phyloP scores from a whole-genome alignment of 176 grass and related monocot species.

The Cenchrus fungigraminus region DNA sequence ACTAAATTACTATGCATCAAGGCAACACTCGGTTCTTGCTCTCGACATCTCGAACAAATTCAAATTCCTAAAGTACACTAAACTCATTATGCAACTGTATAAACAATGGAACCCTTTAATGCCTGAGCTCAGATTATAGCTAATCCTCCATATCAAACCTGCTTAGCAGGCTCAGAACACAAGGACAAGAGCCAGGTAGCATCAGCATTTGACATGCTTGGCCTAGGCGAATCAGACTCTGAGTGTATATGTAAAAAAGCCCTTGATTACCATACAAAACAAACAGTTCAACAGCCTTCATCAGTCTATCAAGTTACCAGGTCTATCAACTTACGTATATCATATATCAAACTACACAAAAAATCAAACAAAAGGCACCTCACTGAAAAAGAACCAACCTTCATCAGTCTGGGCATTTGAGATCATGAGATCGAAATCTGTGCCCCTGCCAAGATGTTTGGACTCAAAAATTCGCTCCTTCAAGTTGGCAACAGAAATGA shows the following conservation, averaged over 20 bases:
- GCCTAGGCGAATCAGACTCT: neutral
- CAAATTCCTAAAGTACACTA: conserved; percentile 7
- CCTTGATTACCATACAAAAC: conserved; percentile 18
- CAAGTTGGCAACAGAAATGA: conserved; percentile 91
- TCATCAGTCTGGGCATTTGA: conserved; percentile 94
- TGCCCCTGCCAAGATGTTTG: conserved; percentile 96
- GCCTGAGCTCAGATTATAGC: neutral
- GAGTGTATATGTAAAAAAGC: conserved; percentile 13
- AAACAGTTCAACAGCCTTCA: conserved; percentile 13
- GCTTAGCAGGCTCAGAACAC: conserved; percentile 6
- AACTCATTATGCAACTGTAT: neutral
- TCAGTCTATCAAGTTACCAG: neutral
- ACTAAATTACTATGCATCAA: conserved; percentile 6
- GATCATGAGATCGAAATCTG: conserved; percentile 95
- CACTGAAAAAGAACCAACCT: conserved; percentile 80
- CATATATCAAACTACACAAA: conserved; percentile 1
- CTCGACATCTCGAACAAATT: conserved; percentile 8
- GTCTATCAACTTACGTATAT: conserved; percentile 14
- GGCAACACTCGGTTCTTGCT: conserved; percentile 10
- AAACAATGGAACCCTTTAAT: neutral
- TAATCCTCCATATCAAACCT: conserved; percentile 17
- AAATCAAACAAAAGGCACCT: conserved; percentile 39
- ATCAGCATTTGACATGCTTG: conserved; percentile 1
- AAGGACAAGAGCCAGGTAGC: neutral
- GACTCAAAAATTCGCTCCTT: conserved; percentile 99